These are phyloP conservation scores for Aspergillus costaricaensis DNA, from an alignment of 2,329 filamentous ascomycete species.

Conservation along the genomic window DNA sequence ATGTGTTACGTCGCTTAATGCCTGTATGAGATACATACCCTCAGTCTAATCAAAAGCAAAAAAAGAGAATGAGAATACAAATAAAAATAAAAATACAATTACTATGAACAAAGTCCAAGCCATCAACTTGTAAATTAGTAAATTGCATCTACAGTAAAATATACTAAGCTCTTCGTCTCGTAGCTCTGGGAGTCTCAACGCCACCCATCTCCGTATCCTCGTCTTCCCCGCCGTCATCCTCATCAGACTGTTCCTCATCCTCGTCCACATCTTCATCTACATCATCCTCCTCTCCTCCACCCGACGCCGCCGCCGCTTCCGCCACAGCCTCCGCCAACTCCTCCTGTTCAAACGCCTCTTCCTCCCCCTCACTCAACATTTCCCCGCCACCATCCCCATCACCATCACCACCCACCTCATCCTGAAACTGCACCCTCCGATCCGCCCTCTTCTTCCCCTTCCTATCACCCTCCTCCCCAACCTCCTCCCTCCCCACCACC, in stretches of 20 bases:
- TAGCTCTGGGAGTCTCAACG: not conserved
- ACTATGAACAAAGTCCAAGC: not conserved
- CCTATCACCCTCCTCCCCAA: slow-evolving; percentile 9
- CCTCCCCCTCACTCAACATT: slow-evolving; percentile 32
- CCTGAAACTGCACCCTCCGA: slow-evolving; percentile 24
- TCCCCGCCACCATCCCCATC: slow-evolving; percentile 21
- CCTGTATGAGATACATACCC: slow-evolving; percentile 17
- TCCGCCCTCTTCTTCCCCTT: slow-evolving; percentile 5
- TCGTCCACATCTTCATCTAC: slow-evolving; percentile 24
- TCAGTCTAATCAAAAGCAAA: slow-evolving; percentile 8
- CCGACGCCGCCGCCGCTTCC: slow-evolving; percentile 28
- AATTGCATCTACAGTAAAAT: not conserved
- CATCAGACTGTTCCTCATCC: slow-evolving; percentile 10
- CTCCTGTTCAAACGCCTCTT: slow-evolving; percentile 34
- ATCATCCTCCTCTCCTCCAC: slow-evolving; percentile 22
- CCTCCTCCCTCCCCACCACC: slow-evolving; percentile 9
- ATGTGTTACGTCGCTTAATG: slow-evolving; percentile 20
- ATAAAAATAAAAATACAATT: not conserved
- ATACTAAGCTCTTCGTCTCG: not conserved
- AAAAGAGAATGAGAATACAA: not conserved
- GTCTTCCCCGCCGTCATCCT: not conserved
- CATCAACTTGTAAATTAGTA: not conserved
- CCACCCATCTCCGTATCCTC: not conserved
- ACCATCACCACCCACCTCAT: slow-evolving; percentile 19
- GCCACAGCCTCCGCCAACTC: slow-evolving; percentile 34